These are phyloP conservation scores for Lecanosticta acicola DNA, from an alignment of 2,329 filamentous ascomycete species.

Conservation along the genomic window DNA sequence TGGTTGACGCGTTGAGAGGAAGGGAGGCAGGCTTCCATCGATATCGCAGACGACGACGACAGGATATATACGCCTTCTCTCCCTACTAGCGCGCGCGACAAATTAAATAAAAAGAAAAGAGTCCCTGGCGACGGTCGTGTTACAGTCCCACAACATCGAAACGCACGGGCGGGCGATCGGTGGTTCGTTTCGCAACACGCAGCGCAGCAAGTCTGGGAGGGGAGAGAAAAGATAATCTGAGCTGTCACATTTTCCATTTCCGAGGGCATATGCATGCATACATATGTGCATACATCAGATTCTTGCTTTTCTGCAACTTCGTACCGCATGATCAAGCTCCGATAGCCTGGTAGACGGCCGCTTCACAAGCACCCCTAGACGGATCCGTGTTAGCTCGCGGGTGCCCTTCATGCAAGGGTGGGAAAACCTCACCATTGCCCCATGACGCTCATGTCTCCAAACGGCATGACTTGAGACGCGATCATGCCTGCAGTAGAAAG, in stretches of 20 bases:
- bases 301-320: background rate
- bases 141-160: background rate
- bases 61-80: too few relatives aligned
- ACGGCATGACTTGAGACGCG: conserved; percentile 34
- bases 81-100: too few relatives aligned
- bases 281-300: background rate
- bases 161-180: background rate
- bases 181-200: background rate
- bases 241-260: background rate
- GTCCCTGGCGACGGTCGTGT: background rate
- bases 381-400: background rate
- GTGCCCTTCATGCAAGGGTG: background rate
- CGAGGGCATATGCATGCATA: background rate
- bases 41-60: too few relatives aligned
- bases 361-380: conserved; percentile 24
- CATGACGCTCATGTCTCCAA: conserved; percentile 32
- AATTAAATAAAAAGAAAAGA: background rate
- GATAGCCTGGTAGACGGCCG: conserved; percentile 24
- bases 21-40: too few relatives aligned
- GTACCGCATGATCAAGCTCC: background rate
- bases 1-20: too few relatives aligned
- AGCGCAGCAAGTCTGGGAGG: too few relatives aligned
- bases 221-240: too few relatives aligned
- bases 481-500: conserved; percentile 30
- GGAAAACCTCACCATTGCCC: conserved; percentile 25